These are phyloP conservation scores for Epichloe baconii DNA, from an alignment of 2,329 filamentous ascomycete species.

Conservation along the genomic window DNA sequence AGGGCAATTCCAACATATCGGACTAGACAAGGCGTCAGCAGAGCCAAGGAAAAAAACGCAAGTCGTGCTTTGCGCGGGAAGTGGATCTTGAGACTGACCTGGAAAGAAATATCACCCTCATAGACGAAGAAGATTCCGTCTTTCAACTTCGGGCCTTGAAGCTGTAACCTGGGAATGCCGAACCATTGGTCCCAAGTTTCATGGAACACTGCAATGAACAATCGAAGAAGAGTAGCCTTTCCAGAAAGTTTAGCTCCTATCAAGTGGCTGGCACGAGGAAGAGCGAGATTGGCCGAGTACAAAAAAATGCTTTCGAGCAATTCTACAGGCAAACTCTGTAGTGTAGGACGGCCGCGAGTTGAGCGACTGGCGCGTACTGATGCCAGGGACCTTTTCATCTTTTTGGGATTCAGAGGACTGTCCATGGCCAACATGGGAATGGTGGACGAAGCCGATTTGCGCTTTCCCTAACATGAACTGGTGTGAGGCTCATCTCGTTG, in stretches of 20 bases:
- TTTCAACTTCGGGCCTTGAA: conserved; percentile 7
- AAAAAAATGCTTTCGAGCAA: conserved; percentile 40
- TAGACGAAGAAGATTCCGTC: conserved; percentile 4
- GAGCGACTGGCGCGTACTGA: conserved; percentile 17
- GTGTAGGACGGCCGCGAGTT: conserved; percentile 12
- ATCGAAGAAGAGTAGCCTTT: conserved; percentile 22
- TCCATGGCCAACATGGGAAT: conserved; percentile 5
- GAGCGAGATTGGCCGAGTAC: conserved; percentile 33
- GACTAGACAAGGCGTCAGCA: conserved; percentile 20
- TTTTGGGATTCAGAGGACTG: conserved; percentile 7
- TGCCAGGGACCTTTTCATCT: conserved; percentile 17
- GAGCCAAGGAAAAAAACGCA: not conserved
- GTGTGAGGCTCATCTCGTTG: conserved; percentile 32
- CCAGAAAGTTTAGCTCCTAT: conserved; percentile 35
- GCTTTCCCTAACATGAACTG: conserved; percentile 36
- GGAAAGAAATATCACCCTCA: conserved; percentile 28
- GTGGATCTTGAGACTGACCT: conserved; percentile 23
- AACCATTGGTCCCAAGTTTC: conserved; percentile 27
- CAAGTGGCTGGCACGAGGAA: conserved; percentile 30
- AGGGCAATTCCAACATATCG: conserved; percentile 28
- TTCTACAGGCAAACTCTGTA: conserved; percentile 34
- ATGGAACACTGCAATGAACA: conserved; percentile 24
- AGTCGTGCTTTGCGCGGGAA: not conserved
- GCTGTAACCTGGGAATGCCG: conserved; percentile 13
- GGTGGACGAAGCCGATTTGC: conserved; percentile 13